Base-by-base conservation (phyloP, 2,329 filamentous ascomycete species). In the Tolypocladium nubicola region DNA sequence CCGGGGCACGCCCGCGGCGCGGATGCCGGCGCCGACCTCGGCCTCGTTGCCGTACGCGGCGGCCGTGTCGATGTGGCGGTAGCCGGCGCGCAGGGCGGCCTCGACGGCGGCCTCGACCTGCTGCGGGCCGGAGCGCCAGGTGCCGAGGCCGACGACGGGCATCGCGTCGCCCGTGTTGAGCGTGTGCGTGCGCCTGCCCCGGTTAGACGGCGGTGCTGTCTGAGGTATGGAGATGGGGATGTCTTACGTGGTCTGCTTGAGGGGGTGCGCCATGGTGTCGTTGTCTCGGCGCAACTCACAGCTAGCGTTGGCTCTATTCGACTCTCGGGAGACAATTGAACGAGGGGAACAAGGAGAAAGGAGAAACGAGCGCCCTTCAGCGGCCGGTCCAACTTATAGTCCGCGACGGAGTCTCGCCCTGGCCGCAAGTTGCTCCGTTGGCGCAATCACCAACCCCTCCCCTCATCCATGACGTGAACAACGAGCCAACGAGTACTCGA, bases 81-180 rank as follows among this genome's bases (percentile, higher is more conserved):
- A 91, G 59, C 88, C 88, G 49, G 76, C 74, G 60, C 77, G 76
- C 35, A 91, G 78, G 33, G 88, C 88, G 40, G 77, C 76, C 72
- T 88, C 83, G 62, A 93, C 89, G 56, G 89, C 89, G 56, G 81
- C 74, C 64, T 81, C 78, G 57, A 90, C 87, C 71, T 89, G 80
- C 63, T 87, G 73, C 57, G 86, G 84, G 66, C 79, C 70, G 53
- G 88, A 89, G 68, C 90, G 87, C 88, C 88, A 92, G 57, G 89
- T 92, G 57, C 89, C 89, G 52, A 92, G 79, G 60, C 88, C 88
- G 62, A 92, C 73, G 64, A 85, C 85, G 57, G 88, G 87, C 60
- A 94, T 94, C 74, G 89, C 85, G 71, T 82, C 86, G 59, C 89
- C 89, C 56, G 85, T 86, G 75, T 89, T 88, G 71, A 90, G 82